Percentiles rank a stretch among this genome's conserved stretches.
Conservation (phyloP, 495 filamentous ascomycete species). For the Hypoxylon perforatum region DNA sequence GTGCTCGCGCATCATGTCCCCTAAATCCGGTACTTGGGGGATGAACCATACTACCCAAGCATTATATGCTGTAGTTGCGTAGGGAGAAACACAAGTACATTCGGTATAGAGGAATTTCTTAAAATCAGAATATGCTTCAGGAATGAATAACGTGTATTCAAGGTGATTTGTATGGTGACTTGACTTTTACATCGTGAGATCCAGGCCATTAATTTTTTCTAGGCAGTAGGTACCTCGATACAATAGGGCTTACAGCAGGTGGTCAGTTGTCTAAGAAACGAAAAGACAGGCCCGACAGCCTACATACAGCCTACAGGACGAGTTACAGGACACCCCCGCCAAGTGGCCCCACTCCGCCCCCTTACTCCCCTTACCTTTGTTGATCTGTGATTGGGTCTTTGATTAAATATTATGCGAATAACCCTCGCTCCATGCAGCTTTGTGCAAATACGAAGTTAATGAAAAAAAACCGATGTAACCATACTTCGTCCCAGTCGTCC, state of each 20-base stretch:
- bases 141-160: not conserved
- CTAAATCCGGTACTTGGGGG: not conserved
- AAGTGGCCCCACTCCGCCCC: slow-evolving; percentile 17
- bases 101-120: not conserved
- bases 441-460: slow-evolving; percentile 44
- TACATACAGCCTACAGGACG: too few relatives aligned
- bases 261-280: slow-evolving; percentile 37
- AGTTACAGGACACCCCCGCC: too few relatives aligned
- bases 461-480: slow-evolving; percentile 27
- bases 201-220: too few relatives aligned
- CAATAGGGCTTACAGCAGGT: slow-evolving; percentile 5
- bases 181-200: too few relatives aligned
- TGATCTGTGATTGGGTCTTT: slow-evolving; percentile 38
- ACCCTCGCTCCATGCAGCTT: slow-evolving; percentile 32
- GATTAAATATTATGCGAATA: slow-evolving; percentile 40
- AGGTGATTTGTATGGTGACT: too few relatives aligned
- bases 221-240: too few relatives aligned
- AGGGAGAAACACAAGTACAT: not conserved
- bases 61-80: too few relatives aligned
- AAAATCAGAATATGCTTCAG: not conserved
- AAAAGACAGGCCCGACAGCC: too few relatives aligned
- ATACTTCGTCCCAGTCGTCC: slow-evolving; percentile 30
- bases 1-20: slow-evolving; percentile 3
- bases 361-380: slow-evolving; percentile 39
- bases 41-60: too few relatives aligned